These are phyloP conservation scores for Exophiala sp. DNA, from an alignment of 2,329 filamentous ascomycete species.

Conservation along the genomic window DNA sequence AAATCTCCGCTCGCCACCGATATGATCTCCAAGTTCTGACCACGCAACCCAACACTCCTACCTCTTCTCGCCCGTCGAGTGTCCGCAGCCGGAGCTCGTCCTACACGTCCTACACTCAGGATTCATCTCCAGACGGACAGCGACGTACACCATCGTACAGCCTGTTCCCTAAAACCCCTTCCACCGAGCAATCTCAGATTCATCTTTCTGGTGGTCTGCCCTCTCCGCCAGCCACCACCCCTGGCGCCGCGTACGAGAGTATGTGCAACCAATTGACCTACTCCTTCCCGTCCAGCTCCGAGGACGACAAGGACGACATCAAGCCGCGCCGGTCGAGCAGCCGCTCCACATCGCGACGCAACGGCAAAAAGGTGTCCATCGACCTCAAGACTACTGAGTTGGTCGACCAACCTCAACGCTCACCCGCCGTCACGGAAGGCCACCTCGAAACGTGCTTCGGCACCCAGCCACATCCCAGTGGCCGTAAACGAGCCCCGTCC, in stretches of 20 bases:
- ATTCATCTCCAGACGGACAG: conserved; percentile 5
- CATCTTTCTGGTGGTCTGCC: background rate
- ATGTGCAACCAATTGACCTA: background rate
- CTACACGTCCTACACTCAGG: conserved; percentile 6
- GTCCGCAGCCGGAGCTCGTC: conserved; percentile 15
- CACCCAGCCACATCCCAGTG: background rate
- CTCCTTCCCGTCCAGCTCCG: background rate
- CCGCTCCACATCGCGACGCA: conserved; percentile 1
- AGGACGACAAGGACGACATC: conserved; percentile 1
- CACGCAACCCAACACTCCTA: conserved; percentile 9
- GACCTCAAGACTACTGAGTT: conserved; percentile 1
- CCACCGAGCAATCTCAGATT: conserved; percentile 2
- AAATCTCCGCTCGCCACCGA: conserved; percentile 20
- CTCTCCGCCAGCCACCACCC: conserved; percentile 1
- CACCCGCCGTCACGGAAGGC: conserved; percentile 15
- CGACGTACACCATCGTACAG: conserved; percentile 17
- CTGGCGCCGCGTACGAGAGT: background rate
- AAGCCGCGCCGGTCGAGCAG: background rate
- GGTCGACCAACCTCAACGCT: conserved; percentile 7
- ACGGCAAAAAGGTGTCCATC: conserved; percentile 3
- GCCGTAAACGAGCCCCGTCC: background rate
- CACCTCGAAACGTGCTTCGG: conserved; percentile 12
- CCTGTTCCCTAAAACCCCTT: conserved; percentile 20
- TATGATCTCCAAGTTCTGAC: conserved; percentile 7
- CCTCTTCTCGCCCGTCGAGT: conserved; percentile 13